Conservation (phyloP, 1,284 basidiomycete genomes). For the Athelia sp. region DNA sequence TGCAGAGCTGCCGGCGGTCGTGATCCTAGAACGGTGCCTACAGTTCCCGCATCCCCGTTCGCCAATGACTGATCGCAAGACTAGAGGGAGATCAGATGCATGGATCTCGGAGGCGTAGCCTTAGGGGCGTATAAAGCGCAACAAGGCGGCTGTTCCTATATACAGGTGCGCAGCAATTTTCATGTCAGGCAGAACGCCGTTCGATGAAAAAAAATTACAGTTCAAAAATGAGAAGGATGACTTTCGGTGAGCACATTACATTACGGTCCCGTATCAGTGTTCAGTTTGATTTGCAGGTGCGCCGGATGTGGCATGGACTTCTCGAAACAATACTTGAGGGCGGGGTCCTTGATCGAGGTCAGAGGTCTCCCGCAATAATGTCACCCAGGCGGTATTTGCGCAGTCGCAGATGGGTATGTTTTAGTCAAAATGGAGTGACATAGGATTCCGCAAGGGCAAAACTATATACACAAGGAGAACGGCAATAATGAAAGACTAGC, state of each 20-base stretch:
- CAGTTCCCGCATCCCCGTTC: background rate
- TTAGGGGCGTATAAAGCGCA: constrained; percentile 35
- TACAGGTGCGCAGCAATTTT: constrained; percentile 27
- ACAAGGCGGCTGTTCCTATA: constrained; percentile 36
- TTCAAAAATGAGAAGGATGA: constrained; percentile 1
- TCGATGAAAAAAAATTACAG: background rate
- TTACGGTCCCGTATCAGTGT: background rate
- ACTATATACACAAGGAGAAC: constrained; percentile 12
- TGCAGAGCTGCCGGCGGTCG: background rate
- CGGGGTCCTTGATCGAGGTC: constrained; percentile 36
- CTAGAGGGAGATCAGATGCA: constrained; percentile 37
- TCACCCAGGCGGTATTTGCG: too few relatives aligned
- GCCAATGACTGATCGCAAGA: constrained; percentile 11
- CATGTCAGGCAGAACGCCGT: background rate
- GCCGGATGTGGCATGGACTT: background rate
- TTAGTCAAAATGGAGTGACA: too few relatives aligned
- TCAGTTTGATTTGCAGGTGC: background rate
- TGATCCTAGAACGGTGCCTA: background rate
- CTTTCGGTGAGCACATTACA: background rate
- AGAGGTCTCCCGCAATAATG: constrained; percentile 27
- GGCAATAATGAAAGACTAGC: background rate
- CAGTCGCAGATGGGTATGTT: too few relatives aligned
- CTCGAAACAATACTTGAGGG: constrained; percentile 7
- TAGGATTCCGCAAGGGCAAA: too few relatives aligned
- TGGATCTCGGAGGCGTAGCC: constrained; percentile 36